A percentile compares a stretch with the other conserved stretches of the same genome.
These are phyloP conservation scores for Dactylorhiza incarnata DNA, from an alignment of 106 monocot genomes.

Conservation along the genomic window DNA sequence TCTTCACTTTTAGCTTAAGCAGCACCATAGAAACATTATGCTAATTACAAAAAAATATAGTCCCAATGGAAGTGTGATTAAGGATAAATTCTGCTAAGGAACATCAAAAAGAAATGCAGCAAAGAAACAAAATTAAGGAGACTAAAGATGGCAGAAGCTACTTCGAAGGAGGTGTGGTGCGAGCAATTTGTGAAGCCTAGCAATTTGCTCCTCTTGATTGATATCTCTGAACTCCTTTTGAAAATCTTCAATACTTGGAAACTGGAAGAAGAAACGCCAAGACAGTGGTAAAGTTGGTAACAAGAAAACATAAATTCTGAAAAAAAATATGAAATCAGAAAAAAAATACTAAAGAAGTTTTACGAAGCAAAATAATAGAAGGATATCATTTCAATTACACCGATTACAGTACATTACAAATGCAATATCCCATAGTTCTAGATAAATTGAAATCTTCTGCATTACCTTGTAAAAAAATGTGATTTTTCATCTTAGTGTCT, in stretches of 20 bases:
- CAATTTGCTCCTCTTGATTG: conserved; percentile 92
- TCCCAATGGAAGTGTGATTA: neutral
- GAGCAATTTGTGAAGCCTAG: conserved; percentile 95
- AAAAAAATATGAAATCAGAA: neutral
- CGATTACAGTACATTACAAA: neutral
- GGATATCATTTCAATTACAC: neutral
- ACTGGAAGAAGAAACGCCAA: conserved; percentile 32
- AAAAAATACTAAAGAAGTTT: neutral
- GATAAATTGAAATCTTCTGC: neutral
- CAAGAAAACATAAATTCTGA: neutral
- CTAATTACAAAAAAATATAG: neutral
- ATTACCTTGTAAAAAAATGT: neutral
- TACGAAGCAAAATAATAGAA: neutral
- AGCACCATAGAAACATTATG: neutral
- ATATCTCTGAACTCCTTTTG: conserved; percentile 97
- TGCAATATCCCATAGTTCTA: neutral
- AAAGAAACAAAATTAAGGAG: neutral
- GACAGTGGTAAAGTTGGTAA: neutral
- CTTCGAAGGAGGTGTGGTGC: conserved; percentile 93
- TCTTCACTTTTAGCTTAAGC: neutral
- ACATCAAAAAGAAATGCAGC: neutral
- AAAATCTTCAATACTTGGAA: conserved; percentile 88
- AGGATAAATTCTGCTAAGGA: neutral
- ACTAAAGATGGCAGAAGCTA: conserved; percentile 23
- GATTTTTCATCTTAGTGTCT: neutral